Evolutionary conservation across 1,284 basidiomycete genomes (phyloP), one percentile per base, ranked within the genome.

Genomic region (Cutaneotrichosporon cavernicola): DNA sequence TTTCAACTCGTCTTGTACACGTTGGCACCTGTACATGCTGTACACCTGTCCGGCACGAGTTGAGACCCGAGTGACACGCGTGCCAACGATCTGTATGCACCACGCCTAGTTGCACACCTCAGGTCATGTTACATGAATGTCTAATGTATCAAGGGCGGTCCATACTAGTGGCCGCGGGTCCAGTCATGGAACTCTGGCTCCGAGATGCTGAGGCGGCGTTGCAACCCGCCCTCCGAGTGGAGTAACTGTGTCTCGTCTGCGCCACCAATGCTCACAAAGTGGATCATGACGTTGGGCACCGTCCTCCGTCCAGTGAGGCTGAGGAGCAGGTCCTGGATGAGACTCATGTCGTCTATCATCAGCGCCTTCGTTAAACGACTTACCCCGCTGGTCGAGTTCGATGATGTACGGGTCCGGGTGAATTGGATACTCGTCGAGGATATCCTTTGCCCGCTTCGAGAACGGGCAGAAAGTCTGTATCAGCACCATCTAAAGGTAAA

Each of bases 221-320:
- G 36, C 13, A 81, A 70, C 16, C 72, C 73, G 26, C 81, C 81
- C 70, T 82, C 81, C 26, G 72, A 66, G 51, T 79, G 73, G 8
- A 79, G 64, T 16, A 81, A 67, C 31, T 71, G 69, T 21, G 81
- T 60, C 40, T 82, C 81, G 68, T 82, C 81, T 0, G 76, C 73
- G 11, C 81, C 81, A 26, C 81, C 81, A 47, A 81, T 62, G 13
- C 77, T 74, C 22, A 62, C 61, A 61, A 78, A 80, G 62, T 76
- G 75, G 66, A 81, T 65, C 4, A 82, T 57, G 64, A 82, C 67
- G 71, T 81, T 82, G 55, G 81, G 81, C n/a, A 82, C 80, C 2
- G 81, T 81, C 4, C 76, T 68, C 8, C 81, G 72, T 30, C 72
- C 72, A 2, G 81, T 82, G 36, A 81, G 69, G 52, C 69, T 65